Percentiles rank a stretch among this genome's conserved stretches.
Conservation (phyloP, 305 asterid genomes). For the Fraxinus sp. region DNA sequence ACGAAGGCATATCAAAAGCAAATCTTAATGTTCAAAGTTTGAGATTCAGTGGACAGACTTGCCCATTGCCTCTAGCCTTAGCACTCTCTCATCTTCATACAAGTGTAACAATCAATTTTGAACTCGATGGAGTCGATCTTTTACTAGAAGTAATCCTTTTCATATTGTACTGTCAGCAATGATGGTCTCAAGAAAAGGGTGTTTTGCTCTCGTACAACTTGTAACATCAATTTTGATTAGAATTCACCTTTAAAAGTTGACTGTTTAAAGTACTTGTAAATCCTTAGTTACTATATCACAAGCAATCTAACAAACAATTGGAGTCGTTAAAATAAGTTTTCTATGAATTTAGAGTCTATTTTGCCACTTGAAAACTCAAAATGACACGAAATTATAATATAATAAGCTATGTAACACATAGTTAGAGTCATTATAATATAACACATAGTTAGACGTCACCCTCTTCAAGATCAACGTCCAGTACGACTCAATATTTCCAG, state of each 20-base stretch:
- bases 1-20: background rate
- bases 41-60: background rate
- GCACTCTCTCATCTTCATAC: background rate
- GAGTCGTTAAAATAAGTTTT: background rate
- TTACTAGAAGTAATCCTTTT: background rate
- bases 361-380: background rate
- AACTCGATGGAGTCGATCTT: background rate
- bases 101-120: background rate
- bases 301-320: background rate
- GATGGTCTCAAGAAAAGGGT: background rate
- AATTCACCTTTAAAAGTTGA: background rate
- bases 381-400: no score
- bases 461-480: background rate
- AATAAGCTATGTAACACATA: no score
- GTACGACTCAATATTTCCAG: background rate
- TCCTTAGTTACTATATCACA: no score
- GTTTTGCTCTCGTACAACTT: no score
- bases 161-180: background rate
- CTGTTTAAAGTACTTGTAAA: background rate
- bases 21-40: no score
- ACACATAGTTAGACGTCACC: background rate
- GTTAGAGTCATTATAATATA: no score
- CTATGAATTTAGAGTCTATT: no score
- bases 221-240: background rate
- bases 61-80: background rate